These are phyloP conservation scores for Scedosporium dehoogii DNA, from an alignment of 2,329 filamentous ascomycete genomes.

Conservation along the genomic window DNA sequence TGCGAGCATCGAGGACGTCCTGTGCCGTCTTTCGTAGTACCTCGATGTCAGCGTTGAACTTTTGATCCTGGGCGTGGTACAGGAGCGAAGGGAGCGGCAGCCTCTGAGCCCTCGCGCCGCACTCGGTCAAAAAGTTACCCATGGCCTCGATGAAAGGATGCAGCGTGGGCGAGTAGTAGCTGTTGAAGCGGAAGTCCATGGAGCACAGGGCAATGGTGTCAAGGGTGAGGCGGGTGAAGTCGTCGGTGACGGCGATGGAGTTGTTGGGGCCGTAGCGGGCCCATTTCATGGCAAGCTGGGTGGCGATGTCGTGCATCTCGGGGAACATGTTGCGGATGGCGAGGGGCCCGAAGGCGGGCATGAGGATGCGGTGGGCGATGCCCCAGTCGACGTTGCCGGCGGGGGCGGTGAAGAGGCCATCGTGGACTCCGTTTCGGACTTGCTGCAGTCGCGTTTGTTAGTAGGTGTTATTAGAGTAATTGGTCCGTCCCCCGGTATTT, in stretches of 20 bases:
- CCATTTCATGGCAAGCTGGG: conserved; percentile 58
- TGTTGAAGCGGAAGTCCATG: conserved; percentile 68
- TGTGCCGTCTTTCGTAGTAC: conserved; percentile 43
- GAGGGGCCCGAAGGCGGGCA: conserved; percentile 61
- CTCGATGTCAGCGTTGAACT: conserved; percentile 44
- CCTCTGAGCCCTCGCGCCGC: conserved; percentile 37
- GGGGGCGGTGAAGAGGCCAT: conserved; percentile 55
- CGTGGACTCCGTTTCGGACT: conserved; percentile 49
- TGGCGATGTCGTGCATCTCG: conserved; percentile 58
- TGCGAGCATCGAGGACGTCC: conserved; percentile 51
- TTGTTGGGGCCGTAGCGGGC: conserved; percentile 49
- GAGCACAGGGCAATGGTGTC: conserved; percentile 63
- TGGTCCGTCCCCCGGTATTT: no score
- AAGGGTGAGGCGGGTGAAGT: conserved; percentile 63
- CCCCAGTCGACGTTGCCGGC: conserved; percentile 52
- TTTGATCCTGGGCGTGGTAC: conserved; percentile 35
- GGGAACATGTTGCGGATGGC: conserved; percentile 59
- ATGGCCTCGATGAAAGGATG: conserved; percentile 64
- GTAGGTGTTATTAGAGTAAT: background rate
- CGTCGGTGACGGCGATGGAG: conserved; percentile 50
- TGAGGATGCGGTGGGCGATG: conserved; percentile 54
- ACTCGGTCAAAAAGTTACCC: conserved; percentile 51
- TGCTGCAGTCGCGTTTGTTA: conserved; percentile 21
- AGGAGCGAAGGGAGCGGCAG: conserved; percentile 34
- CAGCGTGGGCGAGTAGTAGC: conserved; percentile 57